Percentiles rank a stretch among this genome's conserved stretches.
Evolutionary conservation across 148 eudicot genomes (phyloP).

Genomic region (Linanthus parryae): DNA sequence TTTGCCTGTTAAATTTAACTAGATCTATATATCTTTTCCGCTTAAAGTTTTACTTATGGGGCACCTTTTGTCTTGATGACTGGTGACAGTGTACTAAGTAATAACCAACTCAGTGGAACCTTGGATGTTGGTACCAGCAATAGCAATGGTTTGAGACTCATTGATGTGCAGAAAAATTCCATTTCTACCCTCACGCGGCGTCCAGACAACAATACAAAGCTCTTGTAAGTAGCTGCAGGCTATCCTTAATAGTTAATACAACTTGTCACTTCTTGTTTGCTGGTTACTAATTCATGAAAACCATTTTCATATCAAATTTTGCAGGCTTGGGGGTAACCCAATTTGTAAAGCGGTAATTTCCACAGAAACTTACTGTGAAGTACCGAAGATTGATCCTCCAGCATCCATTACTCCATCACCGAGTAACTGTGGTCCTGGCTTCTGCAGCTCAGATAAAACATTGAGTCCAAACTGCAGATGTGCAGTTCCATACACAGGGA

Average conservation of each 20-base stretch:
- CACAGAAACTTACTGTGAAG: constrained; percentile 32
- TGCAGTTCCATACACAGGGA: constrained; percentile 49
- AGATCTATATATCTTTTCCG: neutral
- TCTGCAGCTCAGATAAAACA: constrained; percentile 34
- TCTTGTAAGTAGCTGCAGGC: too few relatives aligned
- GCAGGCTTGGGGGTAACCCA: constrained; percentile 62
- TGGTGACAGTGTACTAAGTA: constrained; percentile 42
- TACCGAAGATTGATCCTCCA: constrained; percentile 13
- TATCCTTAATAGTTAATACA: neutral
- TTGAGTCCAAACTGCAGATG: constrained; percentile 41
- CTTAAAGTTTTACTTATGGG: neutral
- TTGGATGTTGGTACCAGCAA: constrained; percentile 41
- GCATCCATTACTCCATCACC: constrained; percentile 16
- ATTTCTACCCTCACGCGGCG: constrained; percentile 24
- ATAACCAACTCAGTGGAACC: constrained; percentile 57
- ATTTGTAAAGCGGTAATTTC: constrained; percentile 41
- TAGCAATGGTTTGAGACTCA: constrained; percentile 35
- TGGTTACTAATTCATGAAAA: too few relatives aligned
- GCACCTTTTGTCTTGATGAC: constrained; percentile 6
- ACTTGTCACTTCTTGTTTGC: neutral
- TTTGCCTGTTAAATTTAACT: neutral
- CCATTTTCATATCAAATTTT: constrained; percentile 9
- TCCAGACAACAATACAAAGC: constrained; percentile 19
- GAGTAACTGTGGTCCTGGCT: constrained; percentile 27
- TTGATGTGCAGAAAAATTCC: constrained; percentile 51